Conservation (phyloP, 371 early-diverging fungal genomes). For the Mortierella sp. region DNA sequence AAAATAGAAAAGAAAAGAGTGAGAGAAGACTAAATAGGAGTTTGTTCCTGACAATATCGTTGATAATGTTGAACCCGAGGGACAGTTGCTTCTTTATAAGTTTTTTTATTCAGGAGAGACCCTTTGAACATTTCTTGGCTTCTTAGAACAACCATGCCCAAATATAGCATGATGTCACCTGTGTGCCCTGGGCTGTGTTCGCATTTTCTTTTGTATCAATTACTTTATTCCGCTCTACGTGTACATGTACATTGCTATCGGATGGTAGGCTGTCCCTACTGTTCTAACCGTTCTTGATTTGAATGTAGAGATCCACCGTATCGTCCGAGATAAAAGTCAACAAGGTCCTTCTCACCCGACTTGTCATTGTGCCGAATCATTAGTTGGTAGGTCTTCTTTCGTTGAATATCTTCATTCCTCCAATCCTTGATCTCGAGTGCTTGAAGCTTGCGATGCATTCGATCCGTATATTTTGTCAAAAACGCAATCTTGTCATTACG, state of each 20-base stretch:
- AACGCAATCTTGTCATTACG: conserved; percentile 46
- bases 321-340: conserved; percentile 55
- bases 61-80: no score
- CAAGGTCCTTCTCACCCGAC: conserved; percentile 54
- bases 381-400: conserved; percentile 58
- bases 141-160: no score
- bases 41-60: conserved; percentile 3
- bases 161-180: no score
- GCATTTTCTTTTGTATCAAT: no score
- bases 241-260: not conserved
- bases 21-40: not conserved
- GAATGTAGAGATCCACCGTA: conserved; percentile 43
- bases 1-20: not conserved
- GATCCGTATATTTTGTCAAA: conserved; percentile 45
- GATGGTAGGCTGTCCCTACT: not conserved
- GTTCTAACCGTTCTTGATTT: not conserved
- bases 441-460: conserved; percentile 40
- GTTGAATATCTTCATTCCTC: conserved; percentile 50
- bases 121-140: no score
- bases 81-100: no score
- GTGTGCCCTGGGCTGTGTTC: no score
- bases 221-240: no score
- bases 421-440: conserved; percentile 54
- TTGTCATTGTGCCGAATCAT: conserved; percentile 60
- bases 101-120: no score